Conservation (phyloP, 2,329 filamentous ascomycete species). For the Colletotrichum sp. region DNA sequence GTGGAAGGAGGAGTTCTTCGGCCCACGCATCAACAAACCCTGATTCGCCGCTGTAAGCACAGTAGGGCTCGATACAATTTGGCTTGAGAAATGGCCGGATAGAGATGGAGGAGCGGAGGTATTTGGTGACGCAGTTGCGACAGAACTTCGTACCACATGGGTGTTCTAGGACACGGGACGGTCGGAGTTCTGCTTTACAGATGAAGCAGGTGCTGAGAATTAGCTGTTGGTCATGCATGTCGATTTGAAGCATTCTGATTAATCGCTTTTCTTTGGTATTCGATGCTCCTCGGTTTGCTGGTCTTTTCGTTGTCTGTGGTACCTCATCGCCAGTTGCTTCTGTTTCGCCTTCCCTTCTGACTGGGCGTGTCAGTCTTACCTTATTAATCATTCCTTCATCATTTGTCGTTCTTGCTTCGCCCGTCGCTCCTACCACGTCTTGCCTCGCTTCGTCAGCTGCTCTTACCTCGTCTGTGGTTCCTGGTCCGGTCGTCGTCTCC, state of each 20-base stretch:
- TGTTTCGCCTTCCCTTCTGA: accelerated
- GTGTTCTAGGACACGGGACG: background rate
- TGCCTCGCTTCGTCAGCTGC: background rate
- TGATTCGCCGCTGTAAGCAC: background rate
- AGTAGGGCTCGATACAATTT: background rate
- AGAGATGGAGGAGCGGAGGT: background rate
- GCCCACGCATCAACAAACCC: background rate
- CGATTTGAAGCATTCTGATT: background rate
- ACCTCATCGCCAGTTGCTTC: background rate
- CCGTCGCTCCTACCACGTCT: background rate
- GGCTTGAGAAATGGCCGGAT: background rate
- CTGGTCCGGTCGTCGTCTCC: accelerated
- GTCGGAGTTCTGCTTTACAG: background rate
- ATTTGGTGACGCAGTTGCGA: background rate
- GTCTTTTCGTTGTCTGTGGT: background rate
- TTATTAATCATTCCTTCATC: background rate
- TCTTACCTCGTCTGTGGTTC: background rate
- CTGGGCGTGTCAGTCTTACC: background rate
- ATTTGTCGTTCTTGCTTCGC: background rate
- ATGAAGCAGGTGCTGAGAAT: background rate
- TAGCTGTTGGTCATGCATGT: background rate
- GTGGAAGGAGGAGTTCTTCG: background rate
- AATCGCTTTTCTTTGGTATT: background rate
- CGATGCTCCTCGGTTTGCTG: background rate
- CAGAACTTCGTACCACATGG: background rate